Evolutionary conservation across 1,284 basidiomycete species (phyloP).

Genomic region (Polyporus tsugae): DNA sequence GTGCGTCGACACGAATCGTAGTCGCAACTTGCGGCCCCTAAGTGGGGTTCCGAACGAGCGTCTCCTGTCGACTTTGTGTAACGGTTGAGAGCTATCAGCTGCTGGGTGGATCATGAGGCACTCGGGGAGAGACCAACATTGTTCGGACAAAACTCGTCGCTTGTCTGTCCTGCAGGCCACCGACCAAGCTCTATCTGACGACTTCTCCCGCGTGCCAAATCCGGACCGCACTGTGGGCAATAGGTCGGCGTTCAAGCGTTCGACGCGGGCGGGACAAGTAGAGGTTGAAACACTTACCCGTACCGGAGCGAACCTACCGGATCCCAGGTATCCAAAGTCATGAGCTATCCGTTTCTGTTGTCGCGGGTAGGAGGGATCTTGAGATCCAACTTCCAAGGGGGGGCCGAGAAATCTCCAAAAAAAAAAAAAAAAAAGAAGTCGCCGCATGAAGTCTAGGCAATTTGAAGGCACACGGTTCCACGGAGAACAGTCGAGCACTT

Average conservation of each 20-base stretch:
- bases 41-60: neutral
- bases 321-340: too few relatives aligned
- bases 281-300: neutral
- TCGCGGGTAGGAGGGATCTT: neutral
- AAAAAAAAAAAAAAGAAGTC: too few relatives aligned
- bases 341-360: neutral
- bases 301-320: too few relatives aligned
- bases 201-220: neutral
- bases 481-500: neutral
- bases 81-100: neutral
- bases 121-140: neutral
- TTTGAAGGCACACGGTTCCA: neutral
- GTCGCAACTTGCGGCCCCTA: neutral
- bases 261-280: neutral
- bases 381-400: neutral
- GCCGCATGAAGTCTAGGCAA: neutral
- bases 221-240: too few relatives aligned
- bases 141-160: neutral
- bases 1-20: neutral
- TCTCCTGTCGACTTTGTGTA: neutral
- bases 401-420: neutral
- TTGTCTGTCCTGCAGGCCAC: neutral
- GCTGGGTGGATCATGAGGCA: neutral
- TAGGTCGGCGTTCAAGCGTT: neutral
- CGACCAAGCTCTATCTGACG: neutral